A percentile compares a stretch with the other conserved stretches of the same genome.
phyloP scores from a whole-genome alignment of 495 filamentous ascomycete genomes.

The Penicillium subrubescens region DNA sequence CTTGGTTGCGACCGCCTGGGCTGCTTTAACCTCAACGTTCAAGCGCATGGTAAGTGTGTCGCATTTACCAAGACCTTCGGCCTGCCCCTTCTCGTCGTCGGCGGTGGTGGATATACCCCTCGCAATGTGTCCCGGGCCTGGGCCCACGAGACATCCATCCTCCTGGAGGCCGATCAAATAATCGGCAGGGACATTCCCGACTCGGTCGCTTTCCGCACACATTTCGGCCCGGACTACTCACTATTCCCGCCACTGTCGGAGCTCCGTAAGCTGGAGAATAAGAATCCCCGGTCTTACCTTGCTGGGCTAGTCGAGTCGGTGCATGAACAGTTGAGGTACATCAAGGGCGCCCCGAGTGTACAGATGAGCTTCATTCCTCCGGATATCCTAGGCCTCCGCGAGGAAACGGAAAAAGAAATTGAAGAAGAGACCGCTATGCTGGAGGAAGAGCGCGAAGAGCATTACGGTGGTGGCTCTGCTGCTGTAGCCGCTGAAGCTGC shows the following conservation, averaged over 20 bases:
- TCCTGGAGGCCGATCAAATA: slow-evolving; percentile 69
- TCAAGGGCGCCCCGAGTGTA: slow-evolving; percentile 82
- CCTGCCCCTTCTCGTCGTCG: slow-evolving; percentile 83
- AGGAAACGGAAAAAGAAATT: slow-evolving; percentile 77
- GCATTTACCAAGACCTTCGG: slow-evolving; percentile 77
- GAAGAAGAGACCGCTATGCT: slow-evolving; percentile 67
- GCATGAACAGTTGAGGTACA: slow-evolving; percentile 82
- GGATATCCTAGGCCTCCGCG: slow-evolving; percentile 70
- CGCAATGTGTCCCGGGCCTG: slow-evolving; percentile 94
- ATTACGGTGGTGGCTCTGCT: slow-evolving; percentile 34
- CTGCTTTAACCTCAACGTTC: slow-evolving; percentile 94
- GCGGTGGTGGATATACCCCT: slow-evolving; percentile 96
- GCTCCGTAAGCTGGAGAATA: slow-evolving; percentile 70
- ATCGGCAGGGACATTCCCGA: slow-evolving; percentile 67
- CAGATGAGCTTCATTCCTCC: slow-evolving; percentile 80
- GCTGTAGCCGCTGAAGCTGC: slow-evolving; percentile 10
- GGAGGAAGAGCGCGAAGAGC: slow-evolving; percentile 54
- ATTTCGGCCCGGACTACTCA: slow-evolving; percentile 77
- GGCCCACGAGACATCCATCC: slow-evolving; percentile 93
- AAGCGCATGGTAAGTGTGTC: slow-evolving; percentile 90
- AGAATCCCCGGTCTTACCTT: slow-evolving; percentile 76
- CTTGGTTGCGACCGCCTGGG: slow-evolving; percentile 91
- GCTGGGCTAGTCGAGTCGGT: slow-evolving; percentile 71
- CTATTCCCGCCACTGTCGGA: slow-evolving; percentile 77
- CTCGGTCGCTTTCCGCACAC: slow-evolving; percentile 74